Percentiles rank a stretch among this genome's conserved stretches.
Conservation (phyloP, 169 alveolate genomes). For the Plasmodium malariae region DNA sequence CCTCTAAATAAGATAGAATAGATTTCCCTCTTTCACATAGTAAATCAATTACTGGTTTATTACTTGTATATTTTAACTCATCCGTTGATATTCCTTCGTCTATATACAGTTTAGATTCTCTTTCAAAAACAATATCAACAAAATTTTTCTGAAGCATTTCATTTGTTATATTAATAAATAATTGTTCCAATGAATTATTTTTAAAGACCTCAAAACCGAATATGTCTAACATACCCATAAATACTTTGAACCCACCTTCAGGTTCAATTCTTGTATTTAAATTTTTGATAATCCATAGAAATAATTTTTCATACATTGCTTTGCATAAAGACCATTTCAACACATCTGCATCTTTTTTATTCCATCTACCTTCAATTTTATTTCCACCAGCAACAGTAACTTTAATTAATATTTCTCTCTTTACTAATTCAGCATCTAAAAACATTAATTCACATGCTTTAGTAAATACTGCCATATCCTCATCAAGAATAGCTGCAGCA, state of each 20-base stretch:
- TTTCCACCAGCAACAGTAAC: conserved; percentile 88
- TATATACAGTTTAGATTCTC: conserved; percentile 90
- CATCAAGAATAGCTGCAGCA: conserved; percentile 89
- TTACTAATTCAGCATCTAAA: conserved; percentile 84
- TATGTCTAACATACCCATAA: conserved; percentile 97
- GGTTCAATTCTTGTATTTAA: conserved; percentile 95
- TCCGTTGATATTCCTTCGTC: conserved; percentile 91
- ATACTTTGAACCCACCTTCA: conserved; percentile 86
- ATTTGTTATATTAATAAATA: conserved; percentile 96
- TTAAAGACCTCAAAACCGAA: conserved; percentile 97
- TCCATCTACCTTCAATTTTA: conserved; percentile 91
- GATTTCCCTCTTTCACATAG: conserved; percentile 85
- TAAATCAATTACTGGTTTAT: conserved; percentile 81
- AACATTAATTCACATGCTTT: conserved; percentile 90
- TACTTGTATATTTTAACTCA: conserved; percentile 88
- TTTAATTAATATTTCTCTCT: conserved; percentile 87
- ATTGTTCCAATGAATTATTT: conserved; percentile 95
- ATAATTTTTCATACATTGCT: conserved; percentile 96
- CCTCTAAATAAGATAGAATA: conserved; percentile 89
- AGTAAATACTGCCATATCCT: conserved; percentile 76
- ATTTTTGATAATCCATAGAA: conserved; percentile 95
- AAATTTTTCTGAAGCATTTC: conserved; percentile 96
- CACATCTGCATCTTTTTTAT: conserved; percentile 89
- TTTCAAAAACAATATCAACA: conserved; percentile 96
- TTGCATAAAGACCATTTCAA: conserved; percentile 92